Evolutionary conservation across 345 rosid species (phyloP).

Genomic region (Corchorus olitorius): DNA sequence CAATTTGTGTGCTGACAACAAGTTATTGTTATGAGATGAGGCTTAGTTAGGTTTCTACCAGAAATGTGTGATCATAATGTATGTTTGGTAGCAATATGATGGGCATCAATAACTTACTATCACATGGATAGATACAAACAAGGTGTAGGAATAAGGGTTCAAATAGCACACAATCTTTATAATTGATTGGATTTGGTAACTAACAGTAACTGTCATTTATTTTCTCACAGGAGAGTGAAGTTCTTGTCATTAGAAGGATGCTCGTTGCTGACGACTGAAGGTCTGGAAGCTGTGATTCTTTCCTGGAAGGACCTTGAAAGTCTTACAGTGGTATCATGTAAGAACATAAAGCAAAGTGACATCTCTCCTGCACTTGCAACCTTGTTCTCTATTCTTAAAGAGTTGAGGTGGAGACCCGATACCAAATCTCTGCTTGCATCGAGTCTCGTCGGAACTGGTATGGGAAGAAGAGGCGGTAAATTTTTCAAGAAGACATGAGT

Average conservation of each 20-base stretch:
- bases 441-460: slow-evolving; percentile 64
- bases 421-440: slow-evolving; percentile 63
- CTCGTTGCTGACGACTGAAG: slow-evolving; percentile 70
- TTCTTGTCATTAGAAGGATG: slow-evolving; percentile 81
- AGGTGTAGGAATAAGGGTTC: neutral
- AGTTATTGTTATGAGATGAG: neutral
- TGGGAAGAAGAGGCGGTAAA: slow-evolving; percentile 76
- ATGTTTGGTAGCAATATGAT: neutral
- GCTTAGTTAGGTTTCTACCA: neutral
- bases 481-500: slow-evolving; percentile 63
- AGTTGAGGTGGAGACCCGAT: slow-evolving; percentile 92
- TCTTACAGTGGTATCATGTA: slow-evolving; percentile 69
- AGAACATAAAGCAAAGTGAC: slow-evolving; percentile 71
- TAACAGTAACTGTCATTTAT: neutral
- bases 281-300: slow-evolving; percentile 71
- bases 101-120: neutral
- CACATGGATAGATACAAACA: neutral
- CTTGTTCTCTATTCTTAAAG: slow-evolving; percentile 70
- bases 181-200: neutral
- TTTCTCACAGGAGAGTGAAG: slow-evolving; percentile 65
- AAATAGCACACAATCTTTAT: neutral
- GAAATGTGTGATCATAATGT: slow-evolving; percentile 7
- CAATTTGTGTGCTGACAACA: neutral
- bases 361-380: slow-evolving; percentile 69
- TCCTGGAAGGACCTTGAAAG: slow-evolving; percentile 74